phyloP scores from a whole-genome alignment of 305 asterid genomes.

The Plantago lanceolata region DNA sequence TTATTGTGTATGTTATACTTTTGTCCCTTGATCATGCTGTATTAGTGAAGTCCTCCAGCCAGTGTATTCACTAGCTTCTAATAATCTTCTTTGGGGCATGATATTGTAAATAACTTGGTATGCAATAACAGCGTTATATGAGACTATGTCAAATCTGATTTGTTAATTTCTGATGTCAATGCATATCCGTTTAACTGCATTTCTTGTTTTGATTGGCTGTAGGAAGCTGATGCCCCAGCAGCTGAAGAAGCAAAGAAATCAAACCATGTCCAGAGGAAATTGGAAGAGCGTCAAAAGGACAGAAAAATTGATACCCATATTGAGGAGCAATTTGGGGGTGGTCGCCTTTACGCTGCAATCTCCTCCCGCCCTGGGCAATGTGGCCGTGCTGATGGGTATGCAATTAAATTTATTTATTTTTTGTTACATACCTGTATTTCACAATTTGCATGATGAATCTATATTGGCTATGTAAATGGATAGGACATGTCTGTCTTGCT shows the following conservation, averaged over 20 bases:
- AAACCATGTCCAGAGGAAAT: slow-evolving; percentile 53
- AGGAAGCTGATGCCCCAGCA: slow-evolving; percentile 46
- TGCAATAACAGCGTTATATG: background rate
- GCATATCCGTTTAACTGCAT: background rate
- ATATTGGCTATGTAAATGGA: background rate
- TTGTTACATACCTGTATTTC: background rate
- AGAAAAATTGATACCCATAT: slow-evolving; percentile 59
- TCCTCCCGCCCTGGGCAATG: slow-evolving; percentile 85
- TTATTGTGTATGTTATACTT: too few relatives aligned
- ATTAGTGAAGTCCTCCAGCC: too few relatives aligned
- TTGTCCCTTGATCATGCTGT: too few relatives aligned
- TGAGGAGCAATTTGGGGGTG: slow-evolving; percentile 71
- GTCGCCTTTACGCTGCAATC: slow-evolving; percentile 61
- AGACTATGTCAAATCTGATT: background rate
- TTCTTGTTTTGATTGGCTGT: slow-evolving; percentile 5
- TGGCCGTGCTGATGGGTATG: slow-evolving; percentile 74
- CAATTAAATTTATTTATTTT: background rate
- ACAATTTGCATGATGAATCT: too few relatives aligned
- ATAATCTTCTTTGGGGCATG: background rate
- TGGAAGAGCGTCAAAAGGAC: slow-evolving; percentile 53
- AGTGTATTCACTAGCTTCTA: too few relatives aligned
- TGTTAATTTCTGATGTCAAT: background rate
- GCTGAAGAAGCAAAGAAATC: slow-evolving; percentile 59
- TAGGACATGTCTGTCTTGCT: background rate
- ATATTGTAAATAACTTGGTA: too few relatives aligned